Percentiles rank a stretch among this genome's conserved stretches.
Conservation (phyloP, 2,329 filamentous ascomycete species). For the Neurospora sp. region DNA sequence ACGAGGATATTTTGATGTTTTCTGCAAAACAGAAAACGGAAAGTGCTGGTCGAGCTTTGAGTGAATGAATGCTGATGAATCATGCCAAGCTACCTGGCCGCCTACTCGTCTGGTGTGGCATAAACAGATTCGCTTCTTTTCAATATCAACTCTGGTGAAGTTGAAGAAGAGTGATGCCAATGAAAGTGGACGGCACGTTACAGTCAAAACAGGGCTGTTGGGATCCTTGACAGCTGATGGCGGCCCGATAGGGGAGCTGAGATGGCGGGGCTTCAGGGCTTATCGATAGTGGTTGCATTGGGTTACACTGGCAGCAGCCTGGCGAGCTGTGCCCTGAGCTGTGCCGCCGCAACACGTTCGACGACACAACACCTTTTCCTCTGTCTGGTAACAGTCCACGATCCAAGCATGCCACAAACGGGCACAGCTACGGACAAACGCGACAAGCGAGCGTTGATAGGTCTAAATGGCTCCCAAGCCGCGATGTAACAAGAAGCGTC, state of each 20-base stretch:
- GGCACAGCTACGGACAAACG: neutral
- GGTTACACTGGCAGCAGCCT: neutral
- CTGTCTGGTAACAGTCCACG: neutral
- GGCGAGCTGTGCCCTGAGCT: neutral
- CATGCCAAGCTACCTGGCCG: neutral
- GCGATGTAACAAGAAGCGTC: neutral
- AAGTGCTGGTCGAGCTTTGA: neutral
- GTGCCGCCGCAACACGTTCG: neutral
- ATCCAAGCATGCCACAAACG: neutral
- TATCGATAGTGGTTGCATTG: neutral
- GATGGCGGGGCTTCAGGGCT: neutral
- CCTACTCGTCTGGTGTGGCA: neutral
- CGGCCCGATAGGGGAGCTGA: neutral
- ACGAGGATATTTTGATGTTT: neutral
- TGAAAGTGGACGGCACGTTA: neutral
- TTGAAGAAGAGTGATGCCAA: neutral
- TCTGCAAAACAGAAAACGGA: neutral
- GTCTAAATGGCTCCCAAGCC: neutral
- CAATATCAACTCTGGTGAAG: neutral
- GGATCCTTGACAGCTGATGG: neutral
- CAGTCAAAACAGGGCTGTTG: neutral
- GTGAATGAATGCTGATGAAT: neutral
- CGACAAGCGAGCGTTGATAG: neutral
- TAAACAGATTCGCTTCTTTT: neutral
- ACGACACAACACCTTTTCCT: neutral